Base-by-base conservation (phyloP, 495 filamentous ascomycete genomes). In the Aspergillus mulundensis region DNA sequence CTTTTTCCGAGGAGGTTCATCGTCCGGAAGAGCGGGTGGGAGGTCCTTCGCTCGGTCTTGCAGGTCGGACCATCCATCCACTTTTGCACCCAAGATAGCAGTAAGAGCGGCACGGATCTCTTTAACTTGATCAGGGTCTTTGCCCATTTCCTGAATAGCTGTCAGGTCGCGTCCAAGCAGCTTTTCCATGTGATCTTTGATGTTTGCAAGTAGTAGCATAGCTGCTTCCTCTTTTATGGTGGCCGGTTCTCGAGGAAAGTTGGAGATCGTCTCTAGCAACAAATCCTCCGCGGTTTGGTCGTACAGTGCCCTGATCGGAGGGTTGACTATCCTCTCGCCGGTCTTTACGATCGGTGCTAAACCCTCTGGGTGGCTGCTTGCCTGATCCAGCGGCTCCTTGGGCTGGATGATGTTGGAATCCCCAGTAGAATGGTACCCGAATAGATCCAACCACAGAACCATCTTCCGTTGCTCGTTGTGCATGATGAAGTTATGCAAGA, bases 401-500 rank as follows among this genome's bases (percentile, higher is more conserved):
- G 75, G 75, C 54, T 75, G 70, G 34, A 78, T 78, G 21, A 70
- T 82, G 60, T 77, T 81, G 32, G 76, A 77, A 56, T 78, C 76
- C 40, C 73, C 81, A 8, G 67, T 84, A 66, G 65, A 78, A 50
- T 78, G 73, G 43, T 86, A 83, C 25, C 89, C 87, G 63, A 92
- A 93, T 1, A 97, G 77, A 63, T 90, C 87, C 39, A 90, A 77
- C 91, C 91, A 97, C 24, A 97, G 86, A 3, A 89, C 79, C 77
- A 95, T 87, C 73, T 97, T 96, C 50, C 89, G 87, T 28, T 88
- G 81, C 69, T 97, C 91, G 53, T 97, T 95, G 60, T 90, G 87
- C 72, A 90, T 89, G 24, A 91, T 88, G 70, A 93, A 87, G 63
- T 97, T 97, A 65, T 96, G 91, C 24, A 92, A 82, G 65, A 93